phyloP scores from a whole-genome alignment of 2,329 filamentous ascomycete species.

The Ilyonectria sp. region DNA sequence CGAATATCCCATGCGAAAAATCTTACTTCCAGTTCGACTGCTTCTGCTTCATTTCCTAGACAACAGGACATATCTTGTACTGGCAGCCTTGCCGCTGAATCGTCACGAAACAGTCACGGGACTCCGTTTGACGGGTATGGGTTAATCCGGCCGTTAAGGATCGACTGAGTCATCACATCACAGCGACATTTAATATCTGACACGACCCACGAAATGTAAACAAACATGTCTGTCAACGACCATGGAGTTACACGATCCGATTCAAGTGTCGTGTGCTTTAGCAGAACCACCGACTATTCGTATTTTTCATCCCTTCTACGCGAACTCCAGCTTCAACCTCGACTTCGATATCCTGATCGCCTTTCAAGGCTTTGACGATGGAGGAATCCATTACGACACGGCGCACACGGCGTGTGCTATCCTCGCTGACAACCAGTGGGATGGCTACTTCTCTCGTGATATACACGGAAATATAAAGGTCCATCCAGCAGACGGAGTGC shows the following conservation, averaged over 20 bases:
- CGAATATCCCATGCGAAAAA: too few relatives aligned
- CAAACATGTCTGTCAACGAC: neutral
- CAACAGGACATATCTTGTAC: too few relatives aligned
- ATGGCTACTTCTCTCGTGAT: slow-evolving; percentile 4
- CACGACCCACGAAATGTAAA: neutral
- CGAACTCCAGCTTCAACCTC: neutral
- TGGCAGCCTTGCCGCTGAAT: too few relatives aligned
- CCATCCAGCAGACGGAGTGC: neutral
- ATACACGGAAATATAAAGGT: neutral
- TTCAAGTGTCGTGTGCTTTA: neutral
- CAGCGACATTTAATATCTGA: too few relatives aligned
- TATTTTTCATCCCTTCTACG: neutral
- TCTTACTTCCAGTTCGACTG: too few relatives aligned
- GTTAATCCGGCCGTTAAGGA: too few relatives aligned
- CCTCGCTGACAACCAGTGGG: neutral
- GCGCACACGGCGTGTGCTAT: neutral
- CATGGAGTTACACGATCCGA: slow-evolving; percentile 3
- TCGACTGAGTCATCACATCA: too few relatives aligned
- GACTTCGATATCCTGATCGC: slow-evolving; percentile 6
- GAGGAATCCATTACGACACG: neutral
- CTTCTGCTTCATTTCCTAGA: too few relatives aligned
- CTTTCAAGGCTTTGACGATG: slow-evolving; percentile 1
- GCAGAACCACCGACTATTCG: neutral
- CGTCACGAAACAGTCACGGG: too few relatives aligned
- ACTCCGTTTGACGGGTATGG: too few relatives aligned